Base-by-base conservation (phyloP, 352 stramenopile genomes). In the Globisporangium uncinulatum region DNA sequence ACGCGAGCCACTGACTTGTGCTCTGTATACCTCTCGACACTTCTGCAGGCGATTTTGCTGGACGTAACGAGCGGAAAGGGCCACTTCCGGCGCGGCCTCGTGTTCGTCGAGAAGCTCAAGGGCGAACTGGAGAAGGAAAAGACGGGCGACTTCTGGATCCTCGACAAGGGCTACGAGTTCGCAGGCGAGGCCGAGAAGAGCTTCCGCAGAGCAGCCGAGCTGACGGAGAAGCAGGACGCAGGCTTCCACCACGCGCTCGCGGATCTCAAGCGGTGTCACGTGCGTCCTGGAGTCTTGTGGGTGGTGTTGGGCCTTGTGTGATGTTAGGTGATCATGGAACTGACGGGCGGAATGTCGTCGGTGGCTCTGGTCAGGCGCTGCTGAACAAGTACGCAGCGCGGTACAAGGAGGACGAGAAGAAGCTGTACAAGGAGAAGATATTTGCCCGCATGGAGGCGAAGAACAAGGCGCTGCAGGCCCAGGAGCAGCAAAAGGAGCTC, bases 371-470 rank as follows among this genome's bases (percentile, higher is more conserved):
- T 24, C 24, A 87, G 66, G 68, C 70, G 19, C n/a, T 81, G 47
- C 55, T 94, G 51, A 59, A 64, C 36, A 74, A 87, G 53, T 87
- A 78, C 51, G 70, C 73, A 1, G 60, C 67, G 17, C 86, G 85
- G 39, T 94, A 94, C 71, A 90, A 90, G 59, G 76, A 92, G 69
- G 76, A 86, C 29, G 82, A 94, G 67, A 94, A 92, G 64, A 92
- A 88, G 64, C 59, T 94, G 56, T 92, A 92, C 73, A 91, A 90
- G 54, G 84, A 94, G 50, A 91, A 92, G 64, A 94, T 94, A 55
- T 92, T 94, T 55, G 81, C 90, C 41, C 78, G 82, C 21, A 75
- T 94, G 64, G 63, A 92, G 51, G 82, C 78, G 45, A 89, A 90
- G 63, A 94, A 94, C 70, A 86, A 87, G 60, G 64, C 73, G 34